Evolutionary conservation across 2,329 filamentous ascomycete species (phyloP).

Genomic region (Mycosphaerelloides madeirae): DNA sequence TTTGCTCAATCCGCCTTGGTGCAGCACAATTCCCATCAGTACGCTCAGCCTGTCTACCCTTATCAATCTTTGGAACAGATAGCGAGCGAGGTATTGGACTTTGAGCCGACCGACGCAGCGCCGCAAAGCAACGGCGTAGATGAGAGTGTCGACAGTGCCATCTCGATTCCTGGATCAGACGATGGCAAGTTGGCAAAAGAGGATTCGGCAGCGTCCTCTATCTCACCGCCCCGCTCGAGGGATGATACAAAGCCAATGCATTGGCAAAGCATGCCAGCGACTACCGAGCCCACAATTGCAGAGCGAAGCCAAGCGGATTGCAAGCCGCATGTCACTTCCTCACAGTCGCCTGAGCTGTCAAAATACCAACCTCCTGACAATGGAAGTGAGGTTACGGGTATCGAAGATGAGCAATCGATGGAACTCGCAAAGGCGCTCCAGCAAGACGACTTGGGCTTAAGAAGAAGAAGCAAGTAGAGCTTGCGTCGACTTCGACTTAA

Average conservation of each 20-base stretch:
- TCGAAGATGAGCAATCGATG: slow-evolving; percentile 9
- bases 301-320: slow-evolving; percentile 14
- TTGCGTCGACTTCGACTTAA: neutral
- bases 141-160: slow-evolving; percentile 29
- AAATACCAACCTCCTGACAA: slow-evolving; percentile 17
- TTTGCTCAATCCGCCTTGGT: slow-evolving; percentile 14
- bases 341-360: slow-evolving; percentile 26
- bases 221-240: neutral
- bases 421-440: slow-evolving; percentile 18
- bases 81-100: slow-evolving; percentile 30
- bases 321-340: slow-evolving; percentile 23
- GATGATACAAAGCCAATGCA: neutral
- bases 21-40: slow-evolving; percentile 3
- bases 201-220: neutral
- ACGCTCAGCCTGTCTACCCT: slow-evolving; percentile 24
- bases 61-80: slow-evolving; percentile 34
- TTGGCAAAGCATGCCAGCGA: too few relatives aligned
- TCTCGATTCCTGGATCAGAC: slow-evolving; percentile 25
- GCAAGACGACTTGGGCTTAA: slow-evolving; percentile 18
- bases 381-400: neutral
- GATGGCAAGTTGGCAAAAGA: slow-evolving; percentile 11
- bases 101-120: neutral
- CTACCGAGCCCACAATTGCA: too few relatives aligned
- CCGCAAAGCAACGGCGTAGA: slow-evolving; percentile 22
- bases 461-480: slow-evolving; percentile 9